Percentiles rank a stretch among this genome's conserved stretches.
Conservation (phyloP, 331 rosid species). For the Malus hybrid region DNA sequence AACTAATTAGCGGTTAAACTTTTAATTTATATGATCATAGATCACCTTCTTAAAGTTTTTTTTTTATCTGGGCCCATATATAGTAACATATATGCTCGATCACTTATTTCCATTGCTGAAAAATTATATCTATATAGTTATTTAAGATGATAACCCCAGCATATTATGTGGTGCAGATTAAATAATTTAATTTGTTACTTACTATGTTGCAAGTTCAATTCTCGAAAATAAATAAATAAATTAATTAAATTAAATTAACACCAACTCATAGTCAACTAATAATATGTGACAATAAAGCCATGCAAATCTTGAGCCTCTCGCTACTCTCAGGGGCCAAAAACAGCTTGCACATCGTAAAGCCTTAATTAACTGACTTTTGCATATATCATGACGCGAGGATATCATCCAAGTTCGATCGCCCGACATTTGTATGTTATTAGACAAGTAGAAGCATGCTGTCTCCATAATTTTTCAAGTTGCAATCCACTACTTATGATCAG, state of each 20-base stretch:
- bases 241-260: neutral
- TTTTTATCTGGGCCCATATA: too few relatives aligned
- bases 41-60: too few relatives aligned
- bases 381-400: neutral
- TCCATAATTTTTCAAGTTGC: neutral
- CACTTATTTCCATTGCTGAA: too few relatives aligned
- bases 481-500: neutral
- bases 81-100: too few relatives aligned
- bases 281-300: neutral
- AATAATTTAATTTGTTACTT: neutral
- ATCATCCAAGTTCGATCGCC: neutral
- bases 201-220: neutral
- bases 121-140: neutral
- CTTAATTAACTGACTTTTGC: neutral
- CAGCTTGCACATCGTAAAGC: neutral
- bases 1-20: too few relatives aligned
- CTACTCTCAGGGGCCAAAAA: neutral
- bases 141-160: neutral
- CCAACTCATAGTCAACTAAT: neutral
- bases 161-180: neutral
- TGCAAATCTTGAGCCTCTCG: neutral
- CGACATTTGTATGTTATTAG: neutral
- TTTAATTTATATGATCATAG: too few relatives aligned
- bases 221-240: neutral
- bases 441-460: neutral